Percentiles rank a stretch among this genome's conserved stretches.
Conservation (phyloP, 2,329 filamentous ascomycete genomes). For the Xylariaceae sp. region DNA sequence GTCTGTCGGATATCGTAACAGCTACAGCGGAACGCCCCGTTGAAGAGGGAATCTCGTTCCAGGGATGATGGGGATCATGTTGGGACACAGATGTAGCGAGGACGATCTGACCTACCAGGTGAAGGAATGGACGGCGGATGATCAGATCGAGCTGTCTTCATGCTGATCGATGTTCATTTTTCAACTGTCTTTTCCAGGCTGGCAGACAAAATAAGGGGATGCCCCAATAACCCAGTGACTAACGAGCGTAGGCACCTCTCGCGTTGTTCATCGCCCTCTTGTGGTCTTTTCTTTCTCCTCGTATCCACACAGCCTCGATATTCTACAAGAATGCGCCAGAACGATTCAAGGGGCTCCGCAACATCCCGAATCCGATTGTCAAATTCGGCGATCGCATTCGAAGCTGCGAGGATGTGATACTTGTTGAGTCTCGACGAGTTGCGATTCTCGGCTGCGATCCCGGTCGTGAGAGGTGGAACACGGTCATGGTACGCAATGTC, state of each 20-base stretch:
- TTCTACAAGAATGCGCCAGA: constrained; percentile 30
- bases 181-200: too few species aligned
- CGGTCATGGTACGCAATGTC: constrained; percentile 36
- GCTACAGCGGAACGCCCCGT: too few species aligned
- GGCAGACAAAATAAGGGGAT: too few species aligned
- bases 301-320: constrained; percentile 7
- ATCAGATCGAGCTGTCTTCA: too few species aligned
- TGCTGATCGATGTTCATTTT: too few species aligned
- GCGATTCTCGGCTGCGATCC: constrained; percentile 39
- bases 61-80: too few species aligned
- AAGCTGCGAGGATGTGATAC: constrained; percentile 40
- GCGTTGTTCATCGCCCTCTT: constrained; percentile 7
- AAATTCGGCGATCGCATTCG: constrained; percentile 38
- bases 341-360: constrained; percentile 28
- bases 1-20: too few species aligned
- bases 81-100: too few species aligned
- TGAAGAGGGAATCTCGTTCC: too few species aligned
- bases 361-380: constrained; percentile 28
- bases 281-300: constrained; percentile 11
- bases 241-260: neutral
- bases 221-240: too few species aligned
- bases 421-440: constrained; percentile 35
- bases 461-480: constrained; percentile 41
- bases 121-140: too few species aligned
- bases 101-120: too few species aligned